Percentiles rank a stretch among this genome's conserved stretches.
phyloP scores from a whole-genome alignment of 116 monocot genomes.

The Thalassia testudinum region DNA sequence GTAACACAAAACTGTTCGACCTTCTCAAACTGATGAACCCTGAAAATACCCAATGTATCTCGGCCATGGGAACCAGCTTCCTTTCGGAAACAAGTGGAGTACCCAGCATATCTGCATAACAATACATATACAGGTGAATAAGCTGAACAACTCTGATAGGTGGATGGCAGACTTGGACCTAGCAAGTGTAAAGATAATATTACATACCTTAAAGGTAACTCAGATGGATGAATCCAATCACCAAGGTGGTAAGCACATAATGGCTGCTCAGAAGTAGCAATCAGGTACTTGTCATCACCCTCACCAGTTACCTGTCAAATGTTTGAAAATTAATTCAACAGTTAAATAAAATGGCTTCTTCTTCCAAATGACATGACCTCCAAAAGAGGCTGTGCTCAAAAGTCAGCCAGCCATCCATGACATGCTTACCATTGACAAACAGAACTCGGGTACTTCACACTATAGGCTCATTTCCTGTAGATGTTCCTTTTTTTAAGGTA shows the following conservation, averaged over 20 bases:
- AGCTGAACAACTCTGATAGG: neutral
- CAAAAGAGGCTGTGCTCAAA: too few relatives aligned
- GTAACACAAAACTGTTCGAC: conserved; percentile 94
- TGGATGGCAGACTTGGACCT: neutral
- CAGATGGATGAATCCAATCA: conserved; percentile 59
- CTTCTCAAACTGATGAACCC: conserved; percentile 98
- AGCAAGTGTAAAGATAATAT: too few relatives aligned
- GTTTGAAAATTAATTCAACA: too few relatives aligned
- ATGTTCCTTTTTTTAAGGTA: too few relatives aligned
- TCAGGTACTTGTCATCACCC: conserved; percentile 95
- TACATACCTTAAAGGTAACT: conserved; percentile 69
- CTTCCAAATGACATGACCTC: too few relatives aligned
- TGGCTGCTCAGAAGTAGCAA: conserved; percentile 96
- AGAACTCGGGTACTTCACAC: too few relatives aligned
- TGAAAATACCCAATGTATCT: conserved; percentile 86
- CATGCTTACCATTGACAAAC: too few relatives aligned
- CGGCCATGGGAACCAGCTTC: conserved; percentile 96
- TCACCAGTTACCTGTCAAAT: conserved; percentile 83
- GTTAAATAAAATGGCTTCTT: too few relatives aligned
- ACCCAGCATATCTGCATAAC: conserved; percentile 75
- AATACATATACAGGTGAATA: neutral
- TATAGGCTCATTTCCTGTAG: too few relatives aligned
- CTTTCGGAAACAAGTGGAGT: conserved; percentile 91
- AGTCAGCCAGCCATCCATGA: too few relatives aligned
- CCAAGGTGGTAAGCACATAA: conserved; percentile 89